Percentiles rank a stretch among this genome's conserved stretches.
phyloP scores from a whole-genome alignment of 257 asterid species.

The Solanum bulbocastanum region DNA sequence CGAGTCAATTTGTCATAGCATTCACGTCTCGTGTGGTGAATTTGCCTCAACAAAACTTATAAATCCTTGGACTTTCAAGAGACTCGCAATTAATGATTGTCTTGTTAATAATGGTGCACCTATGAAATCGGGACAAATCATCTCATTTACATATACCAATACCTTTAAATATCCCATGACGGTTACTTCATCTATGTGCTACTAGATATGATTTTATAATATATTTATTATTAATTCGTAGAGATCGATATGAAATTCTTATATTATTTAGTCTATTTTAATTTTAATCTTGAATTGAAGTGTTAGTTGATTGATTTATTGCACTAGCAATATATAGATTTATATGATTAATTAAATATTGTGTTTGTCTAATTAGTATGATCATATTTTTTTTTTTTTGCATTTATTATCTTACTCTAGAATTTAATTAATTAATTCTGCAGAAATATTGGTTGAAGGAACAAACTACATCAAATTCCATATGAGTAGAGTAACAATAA shows the following conservation, averaged over 20 bases:
- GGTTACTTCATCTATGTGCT: not conserved
- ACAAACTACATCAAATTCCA: not conserved
- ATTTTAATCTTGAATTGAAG: not conserved
- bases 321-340: not conserved
- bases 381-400: not conserved
- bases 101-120: not conserved
- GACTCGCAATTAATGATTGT: not conserved
- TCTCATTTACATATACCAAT: not conserved
- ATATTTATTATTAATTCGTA: not conserved
- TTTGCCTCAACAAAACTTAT: not conserved
- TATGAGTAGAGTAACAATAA: not conserved
- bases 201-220: not conserved
- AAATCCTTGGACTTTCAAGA: not conserved
- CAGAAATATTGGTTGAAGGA: not conserved
- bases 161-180: not conserved
- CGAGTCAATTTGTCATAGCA: not conserved
- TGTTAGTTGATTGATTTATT: not conserved
- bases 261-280: not conserved
- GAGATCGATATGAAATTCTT: not conserved
- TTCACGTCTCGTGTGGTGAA: not conserved
- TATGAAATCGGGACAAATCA: not conserved
- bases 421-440: not conserved
- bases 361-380: not conserved
- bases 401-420: not conserved
- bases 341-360: not conserved